Conservation (phyloP, 306 rosid genomes). For the Prunus mume region DNA sequence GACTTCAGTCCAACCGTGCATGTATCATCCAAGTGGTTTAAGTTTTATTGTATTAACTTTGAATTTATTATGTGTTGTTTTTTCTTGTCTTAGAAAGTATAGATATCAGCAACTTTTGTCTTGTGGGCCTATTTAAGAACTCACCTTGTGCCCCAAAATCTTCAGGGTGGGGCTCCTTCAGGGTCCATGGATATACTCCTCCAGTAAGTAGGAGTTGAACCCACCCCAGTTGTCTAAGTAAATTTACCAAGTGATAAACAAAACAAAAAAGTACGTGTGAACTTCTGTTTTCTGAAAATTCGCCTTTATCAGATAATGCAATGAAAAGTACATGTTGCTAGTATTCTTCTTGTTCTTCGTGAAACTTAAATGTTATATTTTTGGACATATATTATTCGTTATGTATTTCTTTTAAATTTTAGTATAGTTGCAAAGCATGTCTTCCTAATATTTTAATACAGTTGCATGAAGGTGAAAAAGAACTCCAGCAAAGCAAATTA, state of each 20-base stretch:
- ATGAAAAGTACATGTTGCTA: neutral
- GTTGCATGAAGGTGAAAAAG: conserved; percentile 73
- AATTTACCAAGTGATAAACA: neutral
- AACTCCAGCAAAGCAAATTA: conserved; percentile 68
- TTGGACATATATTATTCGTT: neutral
- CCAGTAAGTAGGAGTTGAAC: neutral
- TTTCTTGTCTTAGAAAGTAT: neutral
- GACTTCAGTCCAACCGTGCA: neutral
- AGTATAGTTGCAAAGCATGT: neutral
- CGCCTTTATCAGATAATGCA: neutral
- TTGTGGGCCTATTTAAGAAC: neutral
- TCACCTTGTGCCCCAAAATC: neutral
- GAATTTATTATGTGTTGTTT: neutral
- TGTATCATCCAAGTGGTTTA: neutral
- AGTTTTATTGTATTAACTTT: neutral
- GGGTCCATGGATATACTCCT: neutral
- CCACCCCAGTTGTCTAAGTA: neutral
- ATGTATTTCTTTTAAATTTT: neutral
- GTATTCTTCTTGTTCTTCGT: neutral
- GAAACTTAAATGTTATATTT: conserved; percentile 1
- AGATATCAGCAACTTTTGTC: neutral
- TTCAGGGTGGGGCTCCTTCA: neutral
- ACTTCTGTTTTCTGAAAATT: neutral
- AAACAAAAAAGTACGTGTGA: neutral
- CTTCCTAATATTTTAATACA: conserved; percentile 33